A percentile compares a stretch with the other conserved stretches of the same genome.
These are phyloP conservation scores for Cerioporus squamosus DNA, from an alignment of 1,284 basidiomycete genomes.

Conservation along the genomic window DNA sequence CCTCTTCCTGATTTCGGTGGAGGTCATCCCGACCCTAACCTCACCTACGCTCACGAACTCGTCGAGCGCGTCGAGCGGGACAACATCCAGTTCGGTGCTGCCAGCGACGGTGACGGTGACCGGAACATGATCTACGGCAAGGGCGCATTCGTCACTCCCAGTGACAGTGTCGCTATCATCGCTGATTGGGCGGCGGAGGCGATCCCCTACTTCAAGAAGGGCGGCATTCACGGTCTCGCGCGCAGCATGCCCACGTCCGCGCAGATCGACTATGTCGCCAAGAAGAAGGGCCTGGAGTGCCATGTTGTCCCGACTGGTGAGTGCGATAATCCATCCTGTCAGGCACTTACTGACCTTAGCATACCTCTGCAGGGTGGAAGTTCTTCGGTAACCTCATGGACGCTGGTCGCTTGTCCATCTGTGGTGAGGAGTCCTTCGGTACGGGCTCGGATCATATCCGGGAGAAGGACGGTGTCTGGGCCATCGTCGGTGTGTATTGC, in stretches of 20 bases:
- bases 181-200: conserved; percentile 93
- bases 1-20: conserved; percentile 96
- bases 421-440: conserved; percentile 98
- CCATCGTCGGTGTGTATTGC: conserved; percentile 74
- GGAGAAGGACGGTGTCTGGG: conserved; percentile 99
- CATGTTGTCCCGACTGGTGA: conserved; percentile 97
- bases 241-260: conserved; percentile 97
- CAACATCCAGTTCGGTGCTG: conserved; percentile 92
- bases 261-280: conserved; percentile 95
- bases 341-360: background rate
- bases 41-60: conserved; percentile 95
- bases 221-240: conserved; percentile 93
- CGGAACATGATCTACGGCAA: conserved; percentile 99
- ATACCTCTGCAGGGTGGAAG: conserved; percentile 81
- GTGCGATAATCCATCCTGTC: conserved; percentile 23
- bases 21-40: conserved; percentile 97
- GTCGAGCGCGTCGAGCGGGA: conserved; percentile 92
- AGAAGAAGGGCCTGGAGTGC: conserved; percentile 91
- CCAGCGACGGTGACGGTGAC: conserved; percentile 97
- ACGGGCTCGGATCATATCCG: conserved; percentile 99
- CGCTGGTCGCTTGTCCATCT: conserved; percentile 95
- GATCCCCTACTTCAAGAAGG: conserved; percentile 95
- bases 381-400: conserved; percentile 99
- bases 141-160: conserved; percentile 97
- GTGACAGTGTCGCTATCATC: conserved; percentile 98